These are phyloP conservation scores for Mucor sp. DNA, from an alignment of 371 early-diverging fungal genomes.

Conservation along the genomic window DNA sequence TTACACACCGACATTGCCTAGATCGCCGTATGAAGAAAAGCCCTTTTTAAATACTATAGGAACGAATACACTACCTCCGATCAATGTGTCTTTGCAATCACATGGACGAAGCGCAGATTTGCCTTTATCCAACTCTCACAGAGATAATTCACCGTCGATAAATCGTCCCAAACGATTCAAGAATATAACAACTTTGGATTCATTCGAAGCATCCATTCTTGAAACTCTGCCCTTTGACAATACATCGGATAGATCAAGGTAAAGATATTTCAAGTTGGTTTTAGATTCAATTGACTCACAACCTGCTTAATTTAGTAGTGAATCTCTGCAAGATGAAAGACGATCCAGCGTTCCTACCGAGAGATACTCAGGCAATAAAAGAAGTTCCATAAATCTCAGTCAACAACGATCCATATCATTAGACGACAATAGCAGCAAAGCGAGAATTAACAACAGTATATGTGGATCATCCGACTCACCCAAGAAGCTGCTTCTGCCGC, in stretches of 20 bases:
- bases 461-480: not conserved
- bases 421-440: not conserved
- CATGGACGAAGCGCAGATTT: not conserved
- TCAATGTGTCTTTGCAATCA: not conserved
- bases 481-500: slow-evolving; percentile 2
- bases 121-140: not conserved
- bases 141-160: not conserved
- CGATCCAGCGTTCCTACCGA: not conserved
- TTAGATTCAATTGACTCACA: too few relatives aligned
- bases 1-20: not conserved
- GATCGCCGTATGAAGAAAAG: not conserved
- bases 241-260: not conserved
- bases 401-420: not conserved
- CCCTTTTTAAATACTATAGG: not conserved
- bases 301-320: not conserved
- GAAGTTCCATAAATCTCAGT: not conserved
- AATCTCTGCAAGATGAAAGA: not conserved
- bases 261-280: not conserved
- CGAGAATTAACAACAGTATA: not conserved
- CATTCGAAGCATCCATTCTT: slow-evolving; percentile 1
- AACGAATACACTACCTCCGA: slow-evolving; percentile 7
- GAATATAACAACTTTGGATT: slow-evolving; percentile 2
- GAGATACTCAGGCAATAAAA: not conserved
- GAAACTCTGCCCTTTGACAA: slow-evolving; percentile 3
- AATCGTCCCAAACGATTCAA: not conserved